These are phyloP conservation scores for Endoconidiophora polonica DNA, from an alignment of 2,329 filamentous ascomycete species.

Conservation along the genomic window DNA sequence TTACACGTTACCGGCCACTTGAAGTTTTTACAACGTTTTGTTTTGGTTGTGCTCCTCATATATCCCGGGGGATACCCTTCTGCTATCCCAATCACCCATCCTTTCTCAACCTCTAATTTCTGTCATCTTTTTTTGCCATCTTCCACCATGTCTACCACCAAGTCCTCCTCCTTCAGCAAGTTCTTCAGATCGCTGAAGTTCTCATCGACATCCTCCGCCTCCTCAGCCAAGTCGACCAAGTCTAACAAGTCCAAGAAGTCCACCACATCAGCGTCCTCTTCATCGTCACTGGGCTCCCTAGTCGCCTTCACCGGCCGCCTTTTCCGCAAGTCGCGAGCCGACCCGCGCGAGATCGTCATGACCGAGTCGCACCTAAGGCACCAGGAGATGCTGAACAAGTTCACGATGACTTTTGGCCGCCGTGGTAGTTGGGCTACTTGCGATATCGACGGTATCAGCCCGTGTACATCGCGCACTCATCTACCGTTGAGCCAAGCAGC, in stretches of 20 bases:
- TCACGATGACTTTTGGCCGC: slow-evolving; percentile 30
- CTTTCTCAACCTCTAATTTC: neutral
- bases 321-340: slow-evolving; percentile 14
- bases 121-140: neutral
- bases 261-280: slow-evolving; percentile 1
- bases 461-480: slow-evolving; percentile 9
- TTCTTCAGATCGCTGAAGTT: slow-evolving; percentile 8
- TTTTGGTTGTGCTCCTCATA: no score
- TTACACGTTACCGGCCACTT: no score
- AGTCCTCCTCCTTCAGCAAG: slow-evolving; percentile 3
- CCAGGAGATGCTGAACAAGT: slow-evolving; percentile 30
- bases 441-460: slow-evolving; percentile 11
- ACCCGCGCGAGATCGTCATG: slow-evolving; percentile 29
- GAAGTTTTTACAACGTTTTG: no score
- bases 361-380: slow-evolving; percentile 29
- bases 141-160: slow-evolving; percentile 6
- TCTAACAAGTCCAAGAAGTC: slow-evolving; percentile 2
- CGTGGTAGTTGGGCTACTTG: slow-evolving; percentile 13
- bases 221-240: neutral
- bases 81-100: neutral
- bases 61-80: no score
- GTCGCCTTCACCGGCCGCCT: slow-evolving; percentile 3
- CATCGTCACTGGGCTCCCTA: slow-evolving; percentile 4
- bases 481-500: neutral
- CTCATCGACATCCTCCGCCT: slow-evolving; percentile 7